Evolutionary conservation across 2,329 filamentous ascomycete species (phyloP).

Genomic region (Didymella exigua): DNA sequence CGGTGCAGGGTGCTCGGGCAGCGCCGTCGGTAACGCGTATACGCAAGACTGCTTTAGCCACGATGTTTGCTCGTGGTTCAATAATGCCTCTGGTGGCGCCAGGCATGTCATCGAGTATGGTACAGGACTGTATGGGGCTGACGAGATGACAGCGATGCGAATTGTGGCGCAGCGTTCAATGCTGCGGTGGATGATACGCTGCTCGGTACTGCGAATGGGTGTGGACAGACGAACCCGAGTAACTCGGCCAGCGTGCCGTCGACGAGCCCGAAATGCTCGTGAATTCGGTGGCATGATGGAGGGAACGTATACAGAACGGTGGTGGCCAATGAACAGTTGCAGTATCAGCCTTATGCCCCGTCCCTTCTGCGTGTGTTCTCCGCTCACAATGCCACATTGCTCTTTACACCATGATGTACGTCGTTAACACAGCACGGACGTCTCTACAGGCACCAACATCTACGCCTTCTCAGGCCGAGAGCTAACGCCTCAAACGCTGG

Average conservation of each 20-base stretch:
- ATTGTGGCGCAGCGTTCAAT: constrained; percentile 55
- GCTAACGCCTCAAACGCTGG: too few species aligned
- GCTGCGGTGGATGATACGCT: constrained; percentile 54
- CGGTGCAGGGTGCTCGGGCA: constrained; percentile 54
- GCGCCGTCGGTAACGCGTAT: constrained; percentile 55
- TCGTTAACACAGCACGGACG: too few species aligned
- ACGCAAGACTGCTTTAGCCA: constrained; percentile 60
- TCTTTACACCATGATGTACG: too few species aligned
- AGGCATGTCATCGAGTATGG: constrained; percentile 39
- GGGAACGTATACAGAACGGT: too few species aligned
- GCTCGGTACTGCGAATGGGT: constrained; percentile 41
- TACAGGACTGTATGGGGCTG: neutral
- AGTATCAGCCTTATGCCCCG: neutral
- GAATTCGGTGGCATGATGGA: neutral
- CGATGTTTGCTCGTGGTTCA: constrained; percentile 59
- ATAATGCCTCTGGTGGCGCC: constrained; percentile 55
- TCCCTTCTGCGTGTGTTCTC: too few species aligned
- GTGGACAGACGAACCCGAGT: constrained; percentile 39
- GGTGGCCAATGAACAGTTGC: neutral
- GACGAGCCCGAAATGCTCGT: constrained; percentile 47
- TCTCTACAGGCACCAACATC: too few species aligned
- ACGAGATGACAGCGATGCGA: constrained; percentile 46
- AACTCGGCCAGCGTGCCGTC: constrained; percentile 30
- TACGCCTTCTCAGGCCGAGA: too few species aligned
- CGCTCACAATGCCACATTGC: too few species aligned